Percentiles rank a stretch among this genome's conserved stretches.
phyloP scores from a whole-genome alignment of 1,139 yeast species.

The Blastobotrys arbuscula region DNA sequence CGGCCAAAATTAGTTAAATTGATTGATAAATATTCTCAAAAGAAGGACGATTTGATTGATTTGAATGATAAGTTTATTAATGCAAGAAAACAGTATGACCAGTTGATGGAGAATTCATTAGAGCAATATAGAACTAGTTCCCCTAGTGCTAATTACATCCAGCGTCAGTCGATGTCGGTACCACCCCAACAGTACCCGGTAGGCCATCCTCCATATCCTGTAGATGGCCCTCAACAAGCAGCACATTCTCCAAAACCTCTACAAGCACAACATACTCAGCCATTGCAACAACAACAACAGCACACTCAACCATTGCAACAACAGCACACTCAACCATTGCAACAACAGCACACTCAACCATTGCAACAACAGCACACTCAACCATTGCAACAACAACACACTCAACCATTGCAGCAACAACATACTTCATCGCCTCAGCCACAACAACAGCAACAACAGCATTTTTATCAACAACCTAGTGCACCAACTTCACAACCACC shows the following conservation, averaged over 20 bases:
- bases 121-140: constrained; percentile 24
- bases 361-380: constrained; percentile 4
- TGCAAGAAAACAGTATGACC: constrained; percentile 67
- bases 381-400: constrained; percentile 6
- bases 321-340: constrained; percentile 9
- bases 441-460: constrained; percentile 4
- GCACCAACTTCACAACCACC: constrained; percentile 12
- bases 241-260: too few species aligned
- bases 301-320: neutral
- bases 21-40: constrained; percentile 67
- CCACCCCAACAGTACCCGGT: constrained; percentile 9
- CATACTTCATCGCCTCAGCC: constrained; percentile 8
- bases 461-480: constrained; percentile 1
- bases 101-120: constrained; percentile 49
- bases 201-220: constrained; percentile 16
- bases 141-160: neutral
- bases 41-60: constrained; percentile 69
- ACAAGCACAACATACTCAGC: constrained; percentile 3
- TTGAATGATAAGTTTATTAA: constrained; percentile 62
- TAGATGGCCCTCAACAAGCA: constrained; percentile 2
- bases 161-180: neutral
- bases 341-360: constrained; percentile 5
- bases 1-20: constrained; percentile 67
- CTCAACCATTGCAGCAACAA: constrained; percentile 10
- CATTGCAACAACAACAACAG: constrained; percentile 6